A percentile compares a stretch with the other conserved stretches of the same genome.
Conservation (phyloP, 768 basidiomycete genomes). For the Saitozyma podzolica region DNA sequence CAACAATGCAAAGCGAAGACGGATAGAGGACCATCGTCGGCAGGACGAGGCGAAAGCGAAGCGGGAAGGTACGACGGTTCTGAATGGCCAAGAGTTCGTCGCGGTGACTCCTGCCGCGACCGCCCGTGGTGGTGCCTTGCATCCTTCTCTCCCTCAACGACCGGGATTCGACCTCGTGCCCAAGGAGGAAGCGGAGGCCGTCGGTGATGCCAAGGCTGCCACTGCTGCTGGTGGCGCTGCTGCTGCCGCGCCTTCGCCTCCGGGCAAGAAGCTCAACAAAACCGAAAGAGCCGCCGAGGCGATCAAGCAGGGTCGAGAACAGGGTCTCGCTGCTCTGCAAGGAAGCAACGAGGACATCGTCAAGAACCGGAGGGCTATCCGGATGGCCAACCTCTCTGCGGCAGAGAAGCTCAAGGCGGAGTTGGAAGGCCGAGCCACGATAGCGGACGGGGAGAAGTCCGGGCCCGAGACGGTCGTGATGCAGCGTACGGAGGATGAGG, state of each 20-base stretch:
- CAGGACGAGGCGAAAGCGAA: slow-evolving; percentile 50
- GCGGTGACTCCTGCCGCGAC: slow-evolving; percentile 38
- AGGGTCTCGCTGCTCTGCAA: slow-evolving; percentile 56
- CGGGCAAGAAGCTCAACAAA: slow-evolving; percentile 20
- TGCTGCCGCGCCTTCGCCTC: neutral
- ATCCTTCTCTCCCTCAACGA: slow-evolving; percentile 66
- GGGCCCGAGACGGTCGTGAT: slow-evolving; percentile 11
- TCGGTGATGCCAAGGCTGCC: neutral
- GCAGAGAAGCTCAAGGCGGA: slow-evolving; percentile 92
- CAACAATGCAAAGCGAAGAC: slow-evolving; percentile 83
- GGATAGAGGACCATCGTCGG: slow-evolving; percentile 59
- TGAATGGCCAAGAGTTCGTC: slow-evolving; percentile 51
- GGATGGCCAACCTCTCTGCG: slow-evolving; percentile 95
- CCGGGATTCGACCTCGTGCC: slow-evolving; percentile 57
- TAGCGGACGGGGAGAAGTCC: slow-evolving; percentile 12
- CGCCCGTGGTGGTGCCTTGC: slow-evolving; percentile 46
- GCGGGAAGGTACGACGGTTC: slow-evolving; percentile 30
- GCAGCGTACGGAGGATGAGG: slow-evolving; percentile 22
- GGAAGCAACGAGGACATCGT: slow-evolving; percentile 86
- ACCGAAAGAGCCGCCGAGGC: slow-evolving; percentile 25
- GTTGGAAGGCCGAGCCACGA: slow-evolving; percentile 56
- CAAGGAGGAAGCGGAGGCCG: slow-evolving; percentile 17
- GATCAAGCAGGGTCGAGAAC: slow-evolving; percentile 15
- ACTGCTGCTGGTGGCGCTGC: neutral
- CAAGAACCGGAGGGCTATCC: slow-evolving; percentile 81